Conservation (phyloP, 164 flowering plant genomes). For the Taxillus chinensis region DNA sequence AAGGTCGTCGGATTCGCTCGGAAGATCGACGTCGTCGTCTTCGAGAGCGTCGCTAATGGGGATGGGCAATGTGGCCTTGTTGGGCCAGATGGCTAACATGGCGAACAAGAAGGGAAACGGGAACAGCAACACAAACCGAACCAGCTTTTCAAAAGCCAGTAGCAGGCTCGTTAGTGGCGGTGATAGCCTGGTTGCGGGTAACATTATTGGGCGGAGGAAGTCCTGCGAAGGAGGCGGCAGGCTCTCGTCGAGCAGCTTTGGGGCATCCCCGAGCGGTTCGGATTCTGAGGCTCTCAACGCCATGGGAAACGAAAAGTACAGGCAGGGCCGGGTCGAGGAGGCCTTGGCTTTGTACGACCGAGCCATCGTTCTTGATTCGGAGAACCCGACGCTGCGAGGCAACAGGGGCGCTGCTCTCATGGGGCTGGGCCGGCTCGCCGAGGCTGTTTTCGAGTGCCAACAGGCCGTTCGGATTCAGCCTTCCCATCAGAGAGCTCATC, state of each 20-base stretch:
- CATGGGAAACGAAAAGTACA: slow-evolving; percentile 77
- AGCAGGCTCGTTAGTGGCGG: no score
- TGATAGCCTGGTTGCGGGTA: slow-evolving; percentile 29
- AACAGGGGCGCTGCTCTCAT: slow-evolving; percentile 73
- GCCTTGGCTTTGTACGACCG: slow-evolving; percentile 59
- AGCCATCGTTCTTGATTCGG: slow-evolving; percentile 57
- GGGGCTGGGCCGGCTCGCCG: slow-evolving; percentile 54
- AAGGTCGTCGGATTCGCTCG: no score
- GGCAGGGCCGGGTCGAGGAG: slow-evolving; percentile 55
- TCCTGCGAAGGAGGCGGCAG: slow-evolving; percentile 9
- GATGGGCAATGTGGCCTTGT: no score
- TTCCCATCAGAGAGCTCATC: slow-evolving; percentile 61
- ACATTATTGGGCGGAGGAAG: slow-evolving; percentile 27
- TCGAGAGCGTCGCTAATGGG: no score
- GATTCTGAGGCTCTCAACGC: slow-evolving; percentile 57
- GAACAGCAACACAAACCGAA: no score
- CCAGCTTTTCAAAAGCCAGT: no score
- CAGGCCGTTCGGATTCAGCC: slow-evolving; percentile 70
- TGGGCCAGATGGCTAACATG: no score
- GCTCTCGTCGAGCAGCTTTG: background rate
- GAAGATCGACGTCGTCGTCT: no score
- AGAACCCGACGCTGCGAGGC: slow-evolving; percentile 45
- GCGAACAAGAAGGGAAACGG: no score
- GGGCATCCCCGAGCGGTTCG: slow-evolving; percentile 12
- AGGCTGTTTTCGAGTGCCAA: slow-evolving; percentile 55